phyloP scores from a whole-genome alignment of 2,329 filamentous ascomycete species.

The Aspergillus novofumigatus region DNA sequence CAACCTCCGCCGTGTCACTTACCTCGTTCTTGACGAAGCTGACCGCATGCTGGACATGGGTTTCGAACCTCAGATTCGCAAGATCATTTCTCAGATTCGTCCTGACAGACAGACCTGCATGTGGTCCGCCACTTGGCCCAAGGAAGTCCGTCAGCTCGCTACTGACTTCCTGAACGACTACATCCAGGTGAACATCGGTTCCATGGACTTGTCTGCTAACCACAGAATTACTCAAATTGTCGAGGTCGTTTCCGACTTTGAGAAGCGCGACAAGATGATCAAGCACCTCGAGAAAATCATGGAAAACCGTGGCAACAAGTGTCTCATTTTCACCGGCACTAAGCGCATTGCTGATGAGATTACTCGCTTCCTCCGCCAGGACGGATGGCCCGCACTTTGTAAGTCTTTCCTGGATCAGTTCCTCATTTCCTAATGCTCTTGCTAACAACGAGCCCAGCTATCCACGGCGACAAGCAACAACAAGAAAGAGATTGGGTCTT shows the following conservation, averaged over 20 bases:
- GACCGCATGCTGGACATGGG: slow-evolving; percentile 99
- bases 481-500: slow-evolving; percentile 99
- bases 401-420: slow-evolving; percentile 42
- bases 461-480: slow-evolving; percentile 98
- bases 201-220: slow-evolving; percentile 92
- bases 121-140: slow-evolving; percentile 99
- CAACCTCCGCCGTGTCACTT: slow-evolving; percentile 95
- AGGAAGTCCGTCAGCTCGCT: slow-evolving; percentile 91
- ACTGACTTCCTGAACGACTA: slow-evolving; percentile 89
- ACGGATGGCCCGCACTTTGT: slow-evolving; percentile 97
- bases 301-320: slow-evolving; percentile 93
- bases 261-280: slow-evolving; percentile 97
- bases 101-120: slow-evolving; percentile 98
- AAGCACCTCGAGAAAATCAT: slow-evolving; percentile 98
- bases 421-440: slow-evolving; percentile 18
- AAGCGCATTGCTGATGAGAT: slow-evolving; percentile 97
- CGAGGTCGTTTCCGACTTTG: slow-evolving; percentile 90
- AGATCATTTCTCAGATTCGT: slow-evolving; percentile 96
- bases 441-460: slow-evolving; percentile 58
- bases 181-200: slow-evolving; percentile 98
- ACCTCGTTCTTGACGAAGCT: slow-evolving; percentile 96
- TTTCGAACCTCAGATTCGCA: slow-evolving; percentile 99
- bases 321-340: slow-evolving; percentile 81
- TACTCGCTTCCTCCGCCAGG: slow-evolving; percentile 92
- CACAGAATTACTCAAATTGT: slow-evolving; percentile 97